A percentile compares a stretch with the other conserved stretches of the same genome.
Evolutionary conservation across 805 yeast genomes (phyloP).

Genomic region (Hanseniaspora osmophila): DNA sequence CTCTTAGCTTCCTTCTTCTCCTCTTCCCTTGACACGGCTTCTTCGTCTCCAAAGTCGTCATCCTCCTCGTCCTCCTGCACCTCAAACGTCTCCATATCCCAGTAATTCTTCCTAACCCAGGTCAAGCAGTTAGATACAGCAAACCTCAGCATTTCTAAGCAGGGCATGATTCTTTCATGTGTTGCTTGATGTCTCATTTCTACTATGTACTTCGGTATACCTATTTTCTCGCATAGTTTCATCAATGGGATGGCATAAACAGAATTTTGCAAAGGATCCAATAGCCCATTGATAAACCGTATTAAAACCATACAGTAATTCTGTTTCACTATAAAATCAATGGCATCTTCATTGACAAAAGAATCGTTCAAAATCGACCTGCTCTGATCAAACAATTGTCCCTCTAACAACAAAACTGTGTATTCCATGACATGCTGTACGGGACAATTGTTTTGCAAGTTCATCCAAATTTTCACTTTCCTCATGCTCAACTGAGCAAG

Average conservation of each 20-base stretch:
- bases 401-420: not conserved
- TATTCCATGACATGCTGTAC: not conserved
- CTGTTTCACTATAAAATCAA: constrained; percentile 24
- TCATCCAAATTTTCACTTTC: not conserved
- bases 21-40: not conserved
- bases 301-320: constrained; percentile 63
- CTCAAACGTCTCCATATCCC: constrained; percentile 32
- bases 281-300: constrained; percentile 77
- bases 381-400: not conserved
- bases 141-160: constrained; percentile 50
- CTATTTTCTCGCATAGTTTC: constrained; percentile 50
- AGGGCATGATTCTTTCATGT: constrained; percentile 66
- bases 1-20: not conserved
- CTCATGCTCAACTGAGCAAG: not conserved
- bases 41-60: constrained; percentile 4
- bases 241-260: constrained; percentile 68
- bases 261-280: constrained; percentile 78
- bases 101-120: constrained; percentile 66
- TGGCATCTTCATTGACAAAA: not conserved
- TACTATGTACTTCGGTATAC: constrained; percentile 70
- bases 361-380: not conserved
- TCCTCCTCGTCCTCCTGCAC: constrained; percentile 11
- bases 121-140: constrained; percentile 45
- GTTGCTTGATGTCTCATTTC: constrained; percentile 85
- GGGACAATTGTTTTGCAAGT: not conserved